Conservation (phyloP, 1,284 basidiomycete species). For the Ustilago sp. region DNA sequence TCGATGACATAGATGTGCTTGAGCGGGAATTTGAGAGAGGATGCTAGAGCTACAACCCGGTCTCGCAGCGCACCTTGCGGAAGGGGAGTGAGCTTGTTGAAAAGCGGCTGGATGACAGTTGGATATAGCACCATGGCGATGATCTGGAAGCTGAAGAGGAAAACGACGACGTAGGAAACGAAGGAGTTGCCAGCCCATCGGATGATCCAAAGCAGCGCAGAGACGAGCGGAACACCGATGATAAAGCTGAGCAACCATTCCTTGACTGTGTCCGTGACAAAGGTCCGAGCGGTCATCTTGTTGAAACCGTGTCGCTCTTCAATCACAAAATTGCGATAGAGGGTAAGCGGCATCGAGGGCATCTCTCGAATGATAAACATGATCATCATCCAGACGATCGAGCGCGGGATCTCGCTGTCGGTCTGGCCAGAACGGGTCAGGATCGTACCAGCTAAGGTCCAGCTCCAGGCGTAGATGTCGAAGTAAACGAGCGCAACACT, state of each 20-base stretch:
- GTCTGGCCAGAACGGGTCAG: slow-evolving; percentile 38
- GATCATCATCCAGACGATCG: slow-evolving; percentile 77
- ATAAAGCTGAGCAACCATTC: slow-evolving; percentile 79
- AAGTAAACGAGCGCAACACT: slow-evolving; percentile 80
- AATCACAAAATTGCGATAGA: slow-evolving; percentile 91
- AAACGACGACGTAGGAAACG: slow-evolving; percentile 64
- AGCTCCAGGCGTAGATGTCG: slow-evolving; percentile 83
- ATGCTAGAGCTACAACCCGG: slow-evolving; percentile 62
- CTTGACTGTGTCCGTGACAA: slow-evolving; percentile 81
- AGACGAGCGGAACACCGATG: slow-evolving; percentile 88
- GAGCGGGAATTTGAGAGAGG: slow-evolving; percentile 85
- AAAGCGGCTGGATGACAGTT: slow-evolving; percentile 90
- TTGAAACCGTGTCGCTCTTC: slow-evolving; percentile 98
- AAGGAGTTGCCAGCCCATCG: slow-evolving; percentile 81
- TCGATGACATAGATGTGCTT: slow-evolving; percentile 97
- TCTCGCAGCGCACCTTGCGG: slow-evolving; percentile 66
- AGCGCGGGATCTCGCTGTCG: slow-evolving; percentile 79
- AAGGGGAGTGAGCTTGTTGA: slow-evolving; percentile 94
- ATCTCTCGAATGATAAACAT: slow-evolving; percentile 68
- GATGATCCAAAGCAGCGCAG: slow-evolving; percentile 87
- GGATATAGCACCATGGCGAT: slow-evolving; percentile 70
- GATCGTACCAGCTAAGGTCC: slow-evolving; percentile 76
- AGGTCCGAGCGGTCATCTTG: slow-evolving; percentile 81
- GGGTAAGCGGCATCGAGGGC: slow-evolving; percentile 76
- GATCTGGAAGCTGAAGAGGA: slow-evolving; percentile 77